phyloP scores from a whole-genome alignment of 805 yeast species.

The Hanseniaspora osmophila region DNA sequence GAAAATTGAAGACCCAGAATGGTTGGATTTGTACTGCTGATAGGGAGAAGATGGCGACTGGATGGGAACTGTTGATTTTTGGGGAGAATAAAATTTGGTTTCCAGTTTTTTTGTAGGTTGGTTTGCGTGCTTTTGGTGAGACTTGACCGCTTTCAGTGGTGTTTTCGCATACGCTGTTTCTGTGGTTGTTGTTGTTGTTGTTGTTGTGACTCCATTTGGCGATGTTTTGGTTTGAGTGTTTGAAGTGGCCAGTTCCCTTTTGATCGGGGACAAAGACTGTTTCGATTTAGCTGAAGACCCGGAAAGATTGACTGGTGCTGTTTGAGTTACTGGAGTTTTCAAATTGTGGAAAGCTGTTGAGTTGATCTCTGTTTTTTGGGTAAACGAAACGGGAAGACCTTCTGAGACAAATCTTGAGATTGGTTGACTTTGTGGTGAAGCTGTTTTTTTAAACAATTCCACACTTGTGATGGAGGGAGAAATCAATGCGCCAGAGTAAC shows the following conservation, averaged over 20 bases:
- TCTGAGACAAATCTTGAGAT: slow-evolving; percentile 11
- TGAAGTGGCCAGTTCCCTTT: neutral
- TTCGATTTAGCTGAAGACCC: neutral
- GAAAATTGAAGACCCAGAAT: too few relatives aligned
- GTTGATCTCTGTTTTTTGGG: neutral
- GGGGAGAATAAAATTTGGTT: neutral
- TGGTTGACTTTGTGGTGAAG: slow-evolving; percentile 24
- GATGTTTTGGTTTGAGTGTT: neutral
- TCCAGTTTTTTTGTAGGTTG: neutral
- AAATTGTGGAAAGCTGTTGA: neutral
- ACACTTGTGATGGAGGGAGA: slow-evolving; percentile 31
- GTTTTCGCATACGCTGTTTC: neutral
- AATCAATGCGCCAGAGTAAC: slow-evolving; percentile 43
- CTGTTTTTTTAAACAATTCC: slow-evolving; percentile 19
- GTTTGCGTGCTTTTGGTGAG: too few relatives aligned
- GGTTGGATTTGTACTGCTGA: neutral
- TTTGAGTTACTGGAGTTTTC: neutral
- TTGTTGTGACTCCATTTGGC: too few relatives aligned
- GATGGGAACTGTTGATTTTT: neutral
- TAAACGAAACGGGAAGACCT: neutral
- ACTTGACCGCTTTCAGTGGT: neutral
- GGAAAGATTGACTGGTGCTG: neutral
- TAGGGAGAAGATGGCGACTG: neutral
- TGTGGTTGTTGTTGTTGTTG: neutral
- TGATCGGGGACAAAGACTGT: neutral